Percentiles rank a stretch among this genome's conserved stretches.
These are phyloP conservation scores for Aurinia saxatilis DNA, from an alignment of 345 rosid genomes.

Conservation along the genomic window DNA sequence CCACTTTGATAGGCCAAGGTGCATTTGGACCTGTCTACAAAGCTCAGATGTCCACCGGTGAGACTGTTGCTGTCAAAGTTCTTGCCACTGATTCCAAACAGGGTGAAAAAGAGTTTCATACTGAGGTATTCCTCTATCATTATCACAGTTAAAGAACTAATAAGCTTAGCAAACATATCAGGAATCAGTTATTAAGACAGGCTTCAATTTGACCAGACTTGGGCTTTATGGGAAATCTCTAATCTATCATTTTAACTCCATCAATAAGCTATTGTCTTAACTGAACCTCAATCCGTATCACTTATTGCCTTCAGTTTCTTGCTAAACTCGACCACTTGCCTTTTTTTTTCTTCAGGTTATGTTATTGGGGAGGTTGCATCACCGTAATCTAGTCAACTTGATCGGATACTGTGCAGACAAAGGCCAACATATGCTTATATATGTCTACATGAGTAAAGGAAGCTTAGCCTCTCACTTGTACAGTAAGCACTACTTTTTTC, in stretches of 20 bases:
- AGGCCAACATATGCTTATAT: conserved; percentile 87
- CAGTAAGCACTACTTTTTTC: conserved; percentile 39
- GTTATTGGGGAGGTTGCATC: conserved; percentile 95
- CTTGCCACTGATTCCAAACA: conserved; percentile 97
- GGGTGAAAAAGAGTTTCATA: conserved; percentile 96
- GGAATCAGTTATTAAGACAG: not conserved
- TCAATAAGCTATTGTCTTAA: not conserved
- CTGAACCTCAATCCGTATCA: not conserved
- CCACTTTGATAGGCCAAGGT: conserved; percentile 87
- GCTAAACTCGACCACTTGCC: not conserved
- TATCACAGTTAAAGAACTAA: not conserved
- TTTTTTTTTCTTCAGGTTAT: conserved; percentile 50
- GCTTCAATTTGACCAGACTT: not conserved
- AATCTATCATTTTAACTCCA: not conserved
- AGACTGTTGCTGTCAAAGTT: conserved; percentile 88
- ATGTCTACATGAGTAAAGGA: conserved; percentile 97
- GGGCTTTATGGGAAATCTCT: not conserved
- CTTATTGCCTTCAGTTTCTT: not conserved
- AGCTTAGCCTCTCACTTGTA: conserved; percentile 93
- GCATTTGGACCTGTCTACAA: conserved; percentile 99
- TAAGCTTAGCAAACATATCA: not conserved
- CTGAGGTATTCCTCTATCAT: conserved; percentile 55
- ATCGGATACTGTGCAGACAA: conserved; percentile 96
- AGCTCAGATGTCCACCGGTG: conserved; percentile 91
- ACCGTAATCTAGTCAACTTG: conserved; percentile 90